Evolutionary conservation across 106 monocot genomes (phyloP).

Genomic region (Acorus gramineus): DNA sequence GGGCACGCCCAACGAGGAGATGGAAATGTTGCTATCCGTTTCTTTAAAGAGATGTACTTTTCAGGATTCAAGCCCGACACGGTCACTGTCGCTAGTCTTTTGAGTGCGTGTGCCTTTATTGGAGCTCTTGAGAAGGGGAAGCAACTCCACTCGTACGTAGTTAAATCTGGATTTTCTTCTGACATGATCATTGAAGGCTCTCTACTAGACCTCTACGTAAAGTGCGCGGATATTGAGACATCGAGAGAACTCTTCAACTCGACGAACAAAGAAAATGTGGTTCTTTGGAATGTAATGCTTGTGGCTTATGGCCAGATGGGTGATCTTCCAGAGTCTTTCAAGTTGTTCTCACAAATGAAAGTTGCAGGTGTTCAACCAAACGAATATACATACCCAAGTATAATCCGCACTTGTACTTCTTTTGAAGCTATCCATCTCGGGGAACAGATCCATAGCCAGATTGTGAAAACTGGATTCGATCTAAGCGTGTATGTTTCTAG

Average conservation of each 20-base stretch:
- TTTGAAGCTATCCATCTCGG: slow-evolving; percentile 42
- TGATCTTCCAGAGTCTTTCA: slow-evolving; percentile 41
- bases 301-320: slow-evolving; percentile 65
- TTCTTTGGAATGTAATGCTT: slow-evolving; percentile 91
- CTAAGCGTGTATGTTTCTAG: slow-evolving; percentile 56
- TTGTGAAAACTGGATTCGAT: slow-evolving; percentile 55
- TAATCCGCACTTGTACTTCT: slow-evolving; percentile 69
- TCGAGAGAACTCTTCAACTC: slow-evolving; percentile 38
- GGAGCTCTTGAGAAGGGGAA: slow-evolving; percentile 47
- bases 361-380: slow-evolving; percentile 37
- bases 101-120: slow-evolving; percentile 49
- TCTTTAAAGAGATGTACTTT: slow-evolving; percentile 46
- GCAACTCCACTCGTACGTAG: slow-evolving; percentile 53
- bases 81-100: slow-evolving; percentile 58
- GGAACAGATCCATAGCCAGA: slow-evolving; percentile 55
- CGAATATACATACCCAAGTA: slow-evolving; percentile 76
- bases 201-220: slow-evolving; percentile 77
- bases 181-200: slow-evolving; percentile 86
- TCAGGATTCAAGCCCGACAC: slow-evolving; percentile 46
- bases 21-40: slow-evolving; percentile 23
- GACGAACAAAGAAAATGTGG: slow-evolving; percentile 44
- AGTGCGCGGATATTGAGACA: slow-evolving; percentile 50
- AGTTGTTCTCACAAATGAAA: slow-evolving; percentile 59
- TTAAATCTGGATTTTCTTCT: slow-evolving; percentile 56
- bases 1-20: slow-evolving; percentile 45